Base-by-base conservation (phyloP, 305 asterid genomes). In the Fraxinus paxiana region DNA sequence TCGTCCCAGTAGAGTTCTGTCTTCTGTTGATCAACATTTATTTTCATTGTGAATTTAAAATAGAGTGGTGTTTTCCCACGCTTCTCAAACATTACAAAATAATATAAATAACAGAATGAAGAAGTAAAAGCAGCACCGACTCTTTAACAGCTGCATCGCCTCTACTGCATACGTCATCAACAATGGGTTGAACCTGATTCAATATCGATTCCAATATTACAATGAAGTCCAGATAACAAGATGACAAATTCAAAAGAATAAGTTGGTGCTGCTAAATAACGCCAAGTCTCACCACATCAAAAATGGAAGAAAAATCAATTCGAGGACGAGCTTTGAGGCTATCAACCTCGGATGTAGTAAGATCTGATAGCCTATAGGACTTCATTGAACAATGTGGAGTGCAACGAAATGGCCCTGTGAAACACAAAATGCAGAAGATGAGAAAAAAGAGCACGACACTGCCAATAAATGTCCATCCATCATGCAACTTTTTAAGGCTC, bases 91-190 rank as follows among this genome's bases (percentile, higher is more conserved):
- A 80, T 7, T 31, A 84, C 70, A 80, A 80, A 31, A 70, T 43
- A 26, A 83, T 78, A 54, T 28, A 78, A 67, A 65, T 70, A 83
- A 61, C 65, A 79, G 37, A 79, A 61, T 63, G 48, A 81, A 73
- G 34, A 79, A 83, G 84, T 54, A 75, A 83, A 79, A 78, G 81
- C 87, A 85, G 87, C 82, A 87, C 97, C 72, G 82, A 96, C 98
- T 96, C 99, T 86, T 92, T 92, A 79, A 96, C 97, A 75, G 99
- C 98, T n/a, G 91, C 91, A 88, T 96, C 98, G 41, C 99, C 99
- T 88, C 94, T 88, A 71, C 77, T 84, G 81, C 93, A 90, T 3
- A 96, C 89, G 80, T 92, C 97, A 78, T 96, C 97, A 82, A 96
- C 97, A 86, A 96, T 96, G 82, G 98, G 99, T 72, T 96, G 96